Percentiles rank a stretch among this genome's conserved stretches.
These are phyloP conservation scores for Aegilops tauschii DNA, from an alignment of 176 grass and related monocot species.

Conservation along the genomic window DNA sequence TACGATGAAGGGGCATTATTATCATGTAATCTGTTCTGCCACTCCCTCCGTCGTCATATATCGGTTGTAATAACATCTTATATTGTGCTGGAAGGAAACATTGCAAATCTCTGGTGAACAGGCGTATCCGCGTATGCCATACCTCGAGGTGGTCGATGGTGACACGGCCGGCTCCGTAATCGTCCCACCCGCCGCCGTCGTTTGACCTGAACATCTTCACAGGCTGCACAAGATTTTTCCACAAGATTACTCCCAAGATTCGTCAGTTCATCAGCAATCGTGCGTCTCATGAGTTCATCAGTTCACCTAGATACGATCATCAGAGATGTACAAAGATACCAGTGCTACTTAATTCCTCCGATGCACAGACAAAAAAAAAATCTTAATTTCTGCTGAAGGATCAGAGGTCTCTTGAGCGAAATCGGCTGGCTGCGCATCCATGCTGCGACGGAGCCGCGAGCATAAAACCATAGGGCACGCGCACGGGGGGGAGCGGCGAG, in stretches of 20 bases:
- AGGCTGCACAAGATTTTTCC: conserved; percentile 22
- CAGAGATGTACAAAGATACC: too few species aligned
- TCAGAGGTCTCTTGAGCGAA: neutral
- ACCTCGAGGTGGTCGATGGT: conserved; percentile 51
- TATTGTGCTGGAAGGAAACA: too few species aligned
- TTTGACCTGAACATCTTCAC: conserved; percentile 49
- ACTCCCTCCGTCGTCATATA: too few species aligned
- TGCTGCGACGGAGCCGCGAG: neutral
- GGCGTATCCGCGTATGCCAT: neutral
- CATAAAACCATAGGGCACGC: neutral
- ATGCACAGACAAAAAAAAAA: neutral
- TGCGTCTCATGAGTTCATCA: neutral
- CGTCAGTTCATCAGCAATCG: neutral
- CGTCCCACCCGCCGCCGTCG: conserved; percentile 49
- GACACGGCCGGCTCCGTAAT: conserved; percentile 41
- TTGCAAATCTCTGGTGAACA: neutral
- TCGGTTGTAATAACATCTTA: too few species aligned
- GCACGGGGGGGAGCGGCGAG: neutral
- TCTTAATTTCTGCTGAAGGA: neutral
- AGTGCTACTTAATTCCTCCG: neutral
- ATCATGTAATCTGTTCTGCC: neutral
- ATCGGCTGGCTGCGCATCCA: neutral
- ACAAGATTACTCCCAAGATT: neutral
- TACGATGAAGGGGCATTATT: neutral
- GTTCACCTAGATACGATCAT: neutral